phyloP scores from a whole-genome alignment of 1,284 basidiomycete genomes.

The Testicularia cyperi region DNA sequence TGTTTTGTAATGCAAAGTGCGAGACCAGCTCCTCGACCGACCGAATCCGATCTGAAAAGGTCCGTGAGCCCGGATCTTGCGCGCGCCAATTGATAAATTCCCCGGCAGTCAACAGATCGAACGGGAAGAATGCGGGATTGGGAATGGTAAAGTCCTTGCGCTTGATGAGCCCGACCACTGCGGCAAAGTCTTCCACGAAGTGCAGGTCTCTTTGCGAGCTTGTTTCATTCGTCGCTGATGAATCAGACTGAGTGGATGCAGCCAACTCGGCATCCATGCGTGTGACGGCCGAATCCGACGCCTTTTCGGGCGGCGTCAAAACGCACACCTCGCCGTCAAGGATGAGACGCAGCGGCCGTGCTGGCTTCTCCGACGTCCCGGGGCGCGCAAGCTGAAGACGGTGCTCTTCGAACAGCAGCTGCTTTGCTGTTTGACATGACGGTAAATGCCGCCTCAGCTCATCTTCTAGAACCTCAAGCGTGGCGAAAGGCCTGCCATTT shows the following conservation, averaged over 20 bases:
- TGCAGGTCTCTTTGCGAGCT: too few relatives aligned
- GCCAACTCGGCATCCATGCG: conserved; percentile 4
- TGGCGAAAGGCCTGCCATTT: conserved; percentile 22
- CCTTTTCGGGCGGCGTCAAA: conserved; percentile 17
- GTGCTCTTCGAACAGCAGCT: conserved; percentile 4
- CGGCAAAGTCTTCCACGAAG: conserved; percentile 42
- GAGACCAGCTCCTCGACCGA: conserved; percentile 12
- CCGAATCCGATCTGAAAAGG: conserved; percentile 20
- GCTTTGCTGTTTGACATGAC: conserved; percentile 6
- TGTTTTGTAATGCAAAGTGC: conserved; percentile 8
- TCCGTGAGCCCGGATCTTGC: neutral
- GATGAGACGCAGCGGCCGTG: too few relatives aligned
- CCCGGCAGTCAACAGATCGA: conserved; percentile 41
- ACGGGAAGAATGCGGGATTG: conserved; percentile 37
- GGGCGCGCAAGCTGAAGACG: too few relatives aligned
- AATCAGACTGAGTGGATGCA: neutral
- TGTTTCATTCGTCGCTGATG: neutral
- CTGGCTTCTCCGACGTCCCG: too few relatives aligned
- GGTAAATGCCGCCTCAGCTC: conserved; percentile 17
- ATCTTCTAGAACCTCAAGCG: conserved; percentile 20
- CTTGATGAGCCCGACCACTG: conserved; percentile 27
- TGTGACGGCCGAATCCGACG: conserved; percentile 13
- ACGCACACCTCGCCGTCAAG: conserved; percentile 49
- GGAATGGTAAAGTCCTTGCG: conserved; percentile 19
- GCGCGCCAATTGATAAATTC: conserved; percentile 36